These are phyloP conservation scores for Trichosporon sp. DNA, from an alignment of 1,284 basidiomycete species.

Conservation along the genomic window DNA sequence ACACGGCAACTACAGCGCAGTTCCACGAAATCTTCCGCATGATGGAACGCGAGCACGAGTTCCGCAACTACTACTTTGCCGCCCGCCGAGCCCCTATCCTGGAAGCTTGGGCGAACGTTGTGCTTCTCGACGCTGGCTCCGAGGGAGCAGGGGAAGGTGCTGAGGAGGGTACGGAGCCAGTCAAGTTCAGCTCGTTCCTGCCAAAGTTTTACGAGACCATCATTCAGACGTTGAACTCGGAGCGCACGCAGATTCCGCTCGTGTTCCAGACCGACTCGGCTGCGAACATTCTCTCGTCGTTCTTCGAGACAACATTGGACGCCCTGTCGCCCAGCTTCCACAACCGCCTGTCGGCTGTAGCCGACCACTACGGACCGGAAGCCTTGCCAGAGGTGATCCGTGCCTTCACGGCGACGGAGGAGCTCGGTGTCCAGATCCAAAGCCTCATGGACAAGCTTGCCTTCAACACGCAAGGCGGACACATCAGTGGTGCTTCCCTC, in stretches of 20 bases:
- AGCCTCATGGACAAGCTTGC: conserved; percentile 66
- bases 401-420: conserved; percentile 68
- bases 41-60: conserved; percentile 85
- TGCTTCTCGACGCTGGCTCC: conserved; percentile 6
- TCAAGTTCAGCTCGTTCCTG: conserved; percentile 62
- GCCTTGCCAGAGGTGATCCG: conserved; percentile 67
- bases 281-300: conserved; percentile 64
- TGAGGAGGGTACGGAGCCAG: conserved; percentile 31
- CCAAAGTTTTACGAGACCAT: conserved; percentile 58
- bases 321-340: conserved; percentile 71
- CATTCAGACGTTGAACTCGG: conserved; percentile 63
- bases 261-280: conserved; percentile 64
- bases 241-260: conserved; percentile 66
- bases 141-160: conserved; percentile 5
- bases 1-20: conserved; percentile 52
- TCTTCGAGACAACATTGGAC: conserved; percentile 74
- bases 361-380: conserved; percentile 60
- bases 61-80: conserved; percentile 86
- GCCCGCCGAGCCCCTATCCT: conserved; percentile 64
- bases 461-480: conserved; percentile 35
- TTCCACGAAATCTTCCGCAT: conserved; percentile 81
- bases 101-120: conserved; percentile 61
- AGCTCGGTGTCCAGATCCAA: conserved; percentile 67
- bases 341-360: conserved; percentile 65
- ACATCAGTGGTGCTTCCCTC: conserved; percentile 22